A percentile compares a stretch with the other conserved stretches of the same genome.
Evolutionary conservation across 805 yeast species (phyloP).

Genomic region (Cyberlindnera maritima): DNA sequence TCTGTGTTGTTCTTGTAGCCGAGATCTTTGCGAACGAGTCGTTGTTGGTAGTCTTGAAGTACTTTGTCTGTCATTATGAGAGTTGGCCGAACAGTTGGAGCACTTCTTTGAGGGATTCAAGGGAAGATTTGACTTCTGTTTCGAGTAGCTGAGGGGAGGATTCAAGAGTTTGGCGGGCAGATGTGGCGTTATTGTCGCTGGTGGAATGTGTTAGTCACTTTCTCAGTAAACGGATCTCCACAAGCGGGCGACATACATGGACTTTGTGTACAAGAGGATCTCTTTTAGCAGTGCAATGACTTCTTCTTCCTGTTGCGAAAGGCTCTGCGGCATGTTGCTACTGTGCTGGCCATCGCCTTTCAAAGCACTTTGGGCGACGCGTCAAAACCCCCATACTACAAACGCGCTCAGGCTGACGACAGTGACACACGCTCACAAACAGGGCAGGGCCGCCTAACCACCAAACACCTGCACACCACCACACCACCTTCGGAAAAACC

Average conservation of each 20-base stretch:
- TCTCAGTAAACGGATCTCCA: too few relatives aligned
- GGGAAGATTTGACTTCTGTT: not conserved
- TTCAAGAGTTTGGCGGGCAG: not conserved
- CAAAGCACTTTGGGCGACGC: too few relatives aligned
- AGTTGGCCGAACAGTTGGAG: conserved; percentile 7
- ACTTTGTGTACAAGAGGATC: conserved; percentile 4
- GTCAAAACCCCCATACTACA: not conserved
- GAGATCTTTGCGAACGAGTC: conserved; percentile 25
- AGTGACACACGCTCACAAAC: too few relatives aligned
- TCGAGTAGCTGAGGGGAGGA: conserved; percentile 1
- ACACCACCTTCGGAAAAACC: not conserved
- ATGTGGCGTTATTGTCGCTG: conserved; percentile 4
- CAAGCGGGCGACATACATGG: conserved; percentile 13
- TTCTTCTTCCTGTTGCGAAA: conserved; percentile 5
- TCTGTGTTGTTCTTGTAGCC: conserved; percentile 9
- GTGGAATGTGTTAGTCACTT: not conserved
- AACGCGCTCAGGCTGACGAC: too few relatives aligned
- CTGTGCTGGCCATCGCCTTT: too few relatives aligned
- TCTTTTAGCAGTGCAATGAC: conserved; percentile 2
- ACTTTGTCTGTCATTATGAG: conserved; percentile 8
- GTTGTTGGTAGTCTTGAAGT: conserved; percentile 38
- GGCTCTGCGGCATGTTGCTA: not conserved
- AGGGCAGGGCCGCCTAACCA: not conserved
- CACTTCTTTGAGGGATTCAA: not conserved
- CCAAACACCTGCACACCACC: conserved; percentile 3